These are phyloP conservation scores for Olyra latifolia DNA, from an alignment of 176 grass and related monocot genomes.

Conservation along the genomic window DNA sequence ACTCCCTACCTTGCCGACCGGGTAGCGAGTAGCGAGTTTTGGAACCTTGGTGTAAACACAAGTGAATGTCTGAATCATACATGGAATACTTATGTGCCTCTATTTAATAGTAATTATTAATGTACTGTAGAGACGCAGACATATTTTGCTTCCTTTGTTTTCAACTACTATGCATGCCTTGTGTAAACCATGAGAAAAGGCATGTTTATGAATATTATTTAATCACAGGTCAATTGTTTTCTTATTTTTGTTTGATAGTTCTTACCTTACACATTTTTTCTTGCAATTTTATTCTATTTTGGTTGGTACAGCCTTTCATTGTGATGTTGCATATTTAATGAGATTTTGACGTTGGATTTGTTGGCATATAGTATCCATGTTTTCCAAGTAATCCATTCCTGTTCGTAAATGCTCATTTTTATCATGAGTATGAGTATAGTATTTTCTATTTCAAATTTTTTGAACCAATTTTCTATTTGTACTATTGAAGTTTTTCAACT, in stretches of 20 bases:
- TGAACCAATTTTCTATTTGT: too few species aligned
- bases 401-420: neutral
- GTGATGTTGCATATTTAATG: neutral
- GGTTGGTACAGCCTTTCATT: too few species aligned
- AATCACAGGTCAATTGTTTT: neutral
- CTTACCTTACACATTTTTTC: too few species aligned
- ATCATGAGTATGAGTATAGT: neutral
- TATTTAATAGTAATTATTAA: neutral
- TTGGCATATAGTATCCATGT: neutral
- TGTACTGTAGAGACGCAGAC: neutral
- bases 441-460: neutral
- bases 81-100: neutral
- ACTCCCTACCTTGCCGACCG: too few species aligned
- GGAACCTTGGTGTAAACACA: neutral
- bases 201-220: neutral
- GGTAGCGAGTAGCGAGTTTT: too few species aligned
- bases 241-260: too few species aligned
- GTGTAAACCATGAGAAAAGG: neutral
- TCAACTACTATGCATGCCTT: neutral
- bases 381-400: neutral
- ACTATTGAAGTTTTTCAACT: neutral
- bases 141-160: neutral
- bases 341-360: neutral
- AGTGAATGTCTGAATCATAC: neutral
- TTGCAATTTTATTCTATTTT: too few species aligned